Percentiles rank a stretch among this genome's conserved stretches.
These are phyloP conservation scores for Trichoderma harzianum DNA, from an alignment of 2,329 filamentous ascomycete genomes.

Conservation along the genomic window DNA sequence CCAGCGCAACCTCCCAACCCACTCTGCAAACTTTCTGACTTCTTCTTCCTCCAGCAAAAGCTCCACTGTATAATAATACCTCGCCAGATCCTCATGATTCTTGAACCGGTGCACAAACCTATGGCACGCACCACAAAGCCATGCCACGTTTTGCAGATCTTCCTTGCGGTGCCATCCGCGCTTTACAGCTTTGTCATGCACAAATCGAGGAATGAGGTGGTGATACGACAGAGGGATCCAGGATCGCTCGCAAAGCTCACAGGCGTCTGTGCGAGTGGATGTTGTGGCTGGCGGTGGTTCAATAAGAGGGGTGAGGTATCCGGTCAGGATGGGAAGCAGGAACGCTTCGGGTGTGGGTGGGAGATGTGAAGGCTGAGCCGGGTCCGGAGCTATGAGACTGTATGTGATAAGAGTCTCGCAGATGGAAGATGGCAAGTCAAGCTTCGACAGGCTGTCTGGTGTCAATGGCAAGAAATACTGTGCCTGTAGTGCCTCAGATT, in stretches of 20 bases:
- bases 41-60: conserved; percentile 66
- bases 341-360: conserved; percentile 49
- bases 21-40: conserved; percentile 66
- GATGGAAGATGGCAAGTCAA: conserved; percentile 54
- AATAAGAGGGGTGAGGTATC: conserved; percentile 58
- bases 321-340: conserved; percentile 58
- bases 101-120: conserved; percentile 75
- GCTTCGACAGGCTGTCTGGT: conserved; percentile 46
- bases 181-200: conserved; percentile 73
- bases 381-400: conserved; percentile 50
- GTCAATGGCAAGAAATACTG: conserved; percentile 58
- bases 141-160: conserved; percentile 75
- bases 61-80: conserved; percentile 70
- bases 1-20: conserved; percentile 73
- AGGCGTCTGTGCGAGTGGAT: conserved; percentile 54
- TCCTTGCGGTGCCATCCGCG: conserved; percentile 75
- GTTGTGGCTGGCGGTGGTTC: conserved; percentile 62
- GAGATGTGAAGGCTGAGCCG: conserved; percentile 31
- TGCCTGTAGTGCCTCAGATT: conserved; percentile 43
- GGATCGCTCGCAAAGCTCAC: conserved; percentile 72
- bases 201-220: conserved; percentile 75
- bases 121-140: conserved; percentile 83
- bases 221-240: conserved; percentile 80
- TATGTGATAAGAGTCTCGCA: conserved; percentile 68
- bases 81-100: conserved; percentile 73